phyloP scores from a whole-genome alignment of 2,329 filamentous ascomycete genomes.

The Xylariaceae sp. region DNA sequence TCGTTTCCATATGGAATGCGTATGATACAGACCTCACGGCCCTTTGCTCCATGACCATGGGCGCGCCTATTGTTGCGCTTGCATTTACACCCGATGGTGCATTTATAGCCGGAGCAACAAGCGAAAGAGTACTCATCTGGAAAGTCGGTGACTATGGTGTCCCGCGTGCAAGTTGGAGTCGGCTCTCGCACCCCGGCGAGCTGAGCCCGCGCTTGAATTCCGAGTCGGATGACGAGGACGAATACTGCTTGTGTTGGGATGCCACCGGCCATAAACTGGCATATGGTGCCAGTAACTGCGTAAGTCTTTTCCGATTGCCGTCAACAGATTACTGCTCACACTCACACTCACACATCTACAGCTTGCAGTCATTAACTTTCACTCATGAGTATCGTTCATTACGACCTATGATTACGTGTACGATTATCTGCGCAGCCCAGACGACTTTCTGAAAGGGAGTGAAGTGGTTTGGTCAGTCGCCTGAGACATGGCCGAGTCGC shows the following conservation, averaged over 20 bases:
- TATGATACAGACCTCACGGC: conserved; percentile 51
- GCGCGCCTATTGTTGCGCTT: conserved; percentile 52
- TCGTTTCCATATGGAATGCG: conserved; percentile 60
- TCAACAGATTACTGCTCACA: not conserved
- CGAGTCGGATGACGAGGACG: conserved; percentile 55
- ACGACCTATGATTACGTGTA: not conserved
- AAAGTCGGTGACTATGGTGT: conserved; percentile 57
- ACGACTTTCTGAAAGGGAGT: not conserved
- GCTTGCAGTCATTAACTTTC: conserved; percentile 51
- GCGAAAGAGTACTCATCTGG: conserved; percentile 58
- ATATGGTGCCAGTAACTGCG: conserved; percentile 59
- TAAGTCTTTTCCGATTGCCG: conserved; percentile 38
- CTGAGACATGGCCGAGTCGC: not conserved
- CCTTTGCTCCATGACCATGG: conserved; percentile 59
- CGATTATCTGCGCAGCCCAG: not conserved
- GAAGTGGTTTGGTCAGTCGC: not conserved
- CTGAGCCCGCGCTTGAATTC: conserved; percentile 52
- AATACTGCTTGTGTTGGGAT: conserved; percentile 61
- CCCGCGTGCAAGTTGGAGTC: conserved; percentile 58
- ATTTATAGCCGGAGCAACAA: conserved; percentile 59
- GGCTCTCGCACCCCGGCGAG: conserved; percentile 54
- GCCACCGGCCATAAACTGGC: conserved; percentile 57
- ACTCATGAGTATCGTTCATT: conserved; percentile 31
- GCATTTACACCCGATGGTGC: conserved; percentile 61
- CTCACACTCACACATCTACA: conserved; percentile 30